These are phyloP conservation scores for Fusarium sp. DNA, from an alignment of 2,329 filamentous ascomycete species.

Conservation along the genomic window DNA sequence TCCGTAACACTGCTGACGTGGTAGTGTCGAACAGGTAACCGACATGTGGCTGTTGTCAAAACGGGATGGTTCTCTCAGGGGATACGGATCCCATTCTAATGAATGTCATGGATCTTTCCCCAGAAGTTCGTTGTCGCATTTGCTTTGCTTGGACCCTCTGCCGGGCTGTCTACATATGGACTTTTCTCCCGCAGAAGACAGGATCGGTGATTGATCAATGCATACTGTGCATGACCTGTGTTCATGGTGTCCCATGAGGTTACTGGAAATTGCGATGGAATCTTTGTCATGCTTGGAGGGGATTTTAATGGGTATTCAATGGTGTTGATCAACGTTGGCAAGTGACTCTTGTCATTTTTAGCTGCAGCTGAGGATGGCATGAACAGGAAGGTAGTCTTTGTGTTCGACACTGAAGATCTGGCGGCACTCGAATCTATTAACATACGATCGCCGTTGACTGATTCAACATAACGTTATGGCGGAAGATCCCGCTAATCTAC, in stretches of 20 bases:
- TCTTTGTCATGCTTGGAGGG: constrained; percentile 23
- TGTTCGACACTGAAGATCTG: neutral
- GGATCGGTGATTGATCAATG: constrained; percentile 41
- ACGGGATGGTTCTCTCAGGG: constrained; percentile 26
- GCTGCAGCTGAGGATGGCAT: neutral
- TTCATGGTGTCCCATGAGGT: constrained; percentile 28
- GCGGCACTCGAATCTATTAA: neutral
- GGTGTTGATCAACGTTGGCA: neutral
- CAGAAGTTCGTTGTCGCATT: constrained; percentile 13
- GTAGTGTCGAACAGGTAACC: constrained; percentile 29
- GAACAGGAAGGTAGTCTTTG: neutral
- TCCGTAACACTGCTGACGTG: constrained; percentile 25
- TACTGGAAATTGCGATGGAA: constrained; percentile 38
- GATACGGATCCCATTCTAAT: neutral
- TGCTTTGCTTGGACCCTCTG: constrained; percentile 11
- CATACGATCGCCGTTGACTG: neutral
- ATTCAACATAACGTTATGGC: neutral
- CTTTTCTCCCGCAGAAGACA: constrained; percentile 19
- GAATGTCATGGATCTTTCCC: constrained; percentile 8
- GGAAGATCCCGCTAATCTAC: neutral
- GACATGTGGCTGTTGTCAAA: constrained; percentile 22
- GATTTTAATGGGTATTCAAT: constrained; percentile 5
- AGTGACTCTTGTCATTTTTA: neutral
- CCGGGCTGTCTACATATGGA: neutral
- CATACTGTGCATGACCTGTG: constrained; percentile 41